Evolutionary conservation across 768 basidiomycete genomes (phyloP).

Genomic region (Glaciozyma antarctica): DNA sequence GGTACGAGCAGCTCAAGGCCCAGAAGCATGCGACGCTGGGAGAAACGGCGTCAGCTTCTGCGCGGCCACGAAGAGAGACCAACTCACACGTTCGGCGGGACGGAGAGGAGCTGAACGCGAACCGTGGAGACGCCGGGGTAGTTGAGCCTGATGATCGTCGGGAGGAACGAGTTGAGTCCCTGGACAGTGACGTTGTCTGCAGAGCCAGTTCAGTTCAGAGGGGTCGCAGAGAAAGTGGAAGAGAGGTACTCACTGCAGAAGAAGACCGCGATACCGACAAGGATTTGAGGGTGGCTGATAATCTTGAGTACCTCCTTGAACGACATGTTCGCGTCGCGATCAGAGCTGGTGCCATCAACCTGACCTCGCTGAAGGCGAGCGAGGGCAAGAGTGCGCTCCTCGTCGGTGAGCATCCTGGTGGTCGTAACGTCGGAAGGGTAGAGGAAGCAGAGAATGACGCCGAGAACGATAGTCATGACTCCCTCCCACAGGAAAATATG

Average conservation of each 20-base stretch:
- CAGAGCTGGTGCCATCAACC: constrained; percentile 57
- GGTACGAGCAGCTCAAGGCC: not conserved
- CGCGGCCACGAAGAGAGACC: not conserved
- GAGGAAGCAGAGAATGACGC: constrained; percentile 49
- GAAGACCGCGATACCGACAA: not conserved
- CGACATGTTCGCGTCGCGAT: constrained; percentile 57
- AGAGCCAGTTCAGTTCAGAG: no score
- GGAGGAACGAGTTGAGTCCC: constrained; percentile 70
- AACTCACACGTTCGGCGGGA: not conserved
- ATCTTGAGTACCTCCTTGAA: constrained; percentile 43
- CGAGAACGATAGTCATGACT: constrained; percentile 40
- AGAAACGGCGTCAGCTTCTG: not conserved
- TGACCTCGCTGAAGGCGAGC: constrained; percentile 47
- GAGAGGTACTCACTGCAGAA: not conserved
- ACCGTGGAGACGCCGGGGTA: not conserved
- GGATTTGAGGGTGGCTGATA: not conserved
- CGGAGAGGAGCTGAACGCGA: not conserved
- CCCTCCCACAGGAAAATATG: constrained; percentile 4
- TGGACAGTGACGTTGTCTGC: constrained; percentile 38
- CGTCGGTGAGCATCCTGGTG: constrained; percentile 50
- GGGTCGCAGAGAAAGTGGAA: no score
- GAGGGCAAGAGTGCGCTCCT: constrained; percentile 51
- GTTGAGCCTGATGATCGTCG: constrained; percentile 54
- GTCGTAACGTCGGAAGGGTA: constrained; percentile 66
- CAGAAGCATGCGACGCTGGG: not conserved